A percentile compares a stretch with the other conserved stretches of the same genome.
phyloP scores from a whole-genome alignment of 768 basidiomycete genomes.

The Leucogyrophana mollusca region DNA sequence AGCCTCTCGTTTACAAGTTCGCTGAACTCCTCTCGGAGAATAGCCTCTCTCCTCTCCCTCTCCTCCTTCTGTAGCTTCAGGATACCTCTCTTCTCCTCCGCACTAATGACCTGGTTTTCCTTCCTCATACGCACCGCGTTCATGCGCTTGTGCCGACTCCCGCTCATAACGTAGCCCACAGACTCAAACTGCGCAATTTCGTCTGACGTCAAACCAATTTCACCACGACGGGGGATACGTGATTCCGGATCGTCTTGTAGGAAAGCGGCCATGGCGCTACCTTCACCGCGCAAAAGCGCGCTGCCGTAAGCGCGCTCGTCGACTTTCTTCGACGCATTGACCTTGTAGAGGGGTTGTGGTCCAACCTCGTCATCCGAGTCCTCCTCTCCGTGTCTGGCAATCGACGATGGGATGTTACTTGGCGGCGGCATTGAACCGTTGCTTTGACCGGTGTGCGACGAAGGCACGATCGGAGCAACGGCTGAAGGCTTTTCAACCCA shows the following conservation, averaged over 20 bases:
- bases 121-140: conserved; percentile 98
- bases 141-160: conserved; percentile 92
- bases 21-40: conserved; percentile 86
- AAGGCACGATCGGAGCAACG: conserved; percentile 23
- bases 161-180: conserved; percentile 98
- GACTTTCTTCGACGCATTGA: conserved; percentile 46
- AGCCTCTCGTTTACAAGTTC: conserved; percentile 78
- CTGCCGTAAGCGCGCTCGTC: conserved; percentile 90
- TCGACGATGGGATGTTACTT: conserved; percentile 13
- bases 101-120: conserved; percentile 99
- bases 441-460: conserved; percentile 11
- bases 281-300: conserved; percentile 90
- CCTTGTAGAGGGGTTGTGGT: conserved; percentile 61
- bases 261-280: conserved; percentile 97
- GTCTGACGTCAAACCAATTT: conserved; percentile 89
- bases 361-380: conserved; percentile 73
- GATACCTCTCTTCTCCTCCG: conserved; percentile 97
- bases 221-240: conserved; percentile 97
- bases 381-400: conserved; percentile 25
- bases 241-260: conserved; percentile 77
- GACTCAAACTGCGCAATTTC: conserved; percentile 86
- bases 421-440: conserved; percentile 24
- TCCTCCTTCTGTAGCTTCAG: conserved; percentile 95
- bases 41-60: conserved; percentile 84
- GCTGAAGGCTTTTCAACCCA: conserved; percentile 64